A percentile compares a stretch with the other conserved stretches of the same genome.
phyloP scores from a whole-genome alignment of 805 yeast genomes.

The Wickerhamiella kurtzmanii region DNA sequence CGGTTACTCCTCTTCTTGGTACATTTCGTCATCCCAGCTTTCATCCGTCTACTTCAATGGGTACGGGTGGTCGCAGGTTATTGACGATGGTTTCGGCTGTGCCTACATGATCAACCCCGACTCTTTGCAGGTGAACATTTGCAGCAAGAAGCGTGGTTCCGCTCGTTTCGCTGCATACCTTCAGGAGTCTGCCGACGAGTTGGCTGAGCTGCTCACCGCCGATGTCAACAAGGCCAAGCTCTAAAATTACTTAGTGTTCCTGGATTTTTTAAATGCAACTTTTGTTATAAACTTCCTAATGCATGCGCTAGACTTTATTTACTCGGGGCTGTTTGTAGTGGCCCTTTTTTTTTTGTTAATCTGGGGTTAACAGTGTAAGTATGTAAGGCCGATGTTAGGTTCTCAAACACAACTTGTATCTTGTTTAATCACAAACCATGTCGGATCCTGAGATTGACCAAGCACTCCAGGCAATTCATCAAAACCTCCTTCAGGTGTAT shows the following conservation, averaged over 20 bases:
- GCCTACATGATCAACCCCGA: constrained; percentile 87
- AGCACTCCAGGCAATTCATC: constrained; percentile 65
- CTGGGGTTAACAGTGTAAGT: no score
- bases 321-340: no score
- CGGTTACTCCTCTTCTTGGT: constrained; percentile 72
- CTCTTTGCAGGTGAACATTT: constrained; percentile 74
- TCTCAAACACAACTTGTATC: background rate
- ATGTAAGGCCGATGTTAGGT: no score
- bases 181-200: constrained; percentile 66
- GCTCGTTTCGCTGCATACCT: constrained; percentile 47
- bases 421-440: background rate
- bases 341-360: no score
- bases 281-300: no score
- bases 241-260: constrained; percentile 10
- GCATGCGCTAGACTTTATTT: no score
- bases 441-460: constrained; percentile 37
- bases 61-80: constrained; percentile 93
- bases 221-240: constrained; percentile 28
- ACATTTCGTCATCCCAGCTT: constrained; percentile 75
- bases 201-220: constrained; percentile 45
- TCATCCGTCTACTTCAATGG: constrained; percentile 76
- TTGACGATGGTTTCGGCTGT: constrained; percentile 84
- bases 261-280: background rate
- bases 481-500: constrained; percentile 55
- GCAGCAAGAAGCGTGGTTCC: constrained; percentile 47